phyloP scores from a whole-genome alignment of 1,139 yeast genomes.

The Kazachstania sp. region DNA sequence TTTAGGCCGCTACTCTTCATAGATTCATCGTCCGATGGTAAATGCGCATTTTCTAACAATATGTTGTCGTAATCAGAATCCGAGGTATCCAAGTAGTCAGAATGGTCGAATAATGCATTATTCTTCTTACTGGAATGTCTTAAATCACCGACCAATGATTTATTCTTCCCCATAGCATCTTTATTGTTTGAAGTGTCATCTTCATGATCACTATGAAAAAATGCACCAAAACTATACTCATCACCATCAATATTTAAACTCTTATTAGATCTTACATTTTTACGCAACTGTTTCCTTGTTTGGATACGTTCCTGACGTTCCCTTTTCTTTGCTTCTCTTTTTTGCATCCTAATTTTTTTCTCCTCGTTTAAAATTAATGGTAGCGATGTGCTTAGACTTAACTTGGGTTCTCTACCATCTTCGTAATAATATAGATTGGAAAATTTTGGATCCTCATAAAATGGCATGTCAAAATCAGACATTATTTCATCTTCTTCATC shows the following conservation, averaged over 20 bases:
- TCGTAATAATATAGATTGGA: constrained; percentile 27
- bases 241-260: constrained; percentile 19
- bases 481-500: constrained; percentile 34
- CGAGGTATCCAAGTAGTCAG: constrained; percentile 13
- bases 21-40: constrained; percentile 30
- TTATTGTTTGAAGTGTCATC: constrained; percentile 21
- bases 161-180: constrained; percentile 4
- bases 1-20: neutral
- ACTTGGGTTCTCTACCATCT: constrained; percentile 27
- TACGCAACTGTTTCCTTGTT: constrained; percentile 20
- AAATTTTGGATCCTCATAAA: constrained; percentile 33
- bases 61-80: constrained; percentile 34
- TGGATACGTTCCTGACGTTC: constrained; percentile 26
- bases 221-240: constrained; percentile 30
- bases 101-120: constrained; percentile 8
- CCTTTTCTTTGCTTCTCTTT: constrained; percentile 32
- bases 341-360: constrained; percentile 20
- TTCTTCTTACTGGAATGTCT: constrained; percentile 2
- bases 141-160: neutral
- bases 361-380: constrained; percentile 35
- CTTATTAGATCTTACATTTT: constrained; percentile 13
- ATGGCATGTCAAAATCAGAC: constrained; percentile 32
- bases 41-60: constrained; percentile 30
- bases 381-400: constrained; percentile 29
- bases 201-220: constrained; percentile 27